Base-by-base conservation (phyloP, 352 stramenopile genomes). In the Elongisporangium anandrum region DNA sequence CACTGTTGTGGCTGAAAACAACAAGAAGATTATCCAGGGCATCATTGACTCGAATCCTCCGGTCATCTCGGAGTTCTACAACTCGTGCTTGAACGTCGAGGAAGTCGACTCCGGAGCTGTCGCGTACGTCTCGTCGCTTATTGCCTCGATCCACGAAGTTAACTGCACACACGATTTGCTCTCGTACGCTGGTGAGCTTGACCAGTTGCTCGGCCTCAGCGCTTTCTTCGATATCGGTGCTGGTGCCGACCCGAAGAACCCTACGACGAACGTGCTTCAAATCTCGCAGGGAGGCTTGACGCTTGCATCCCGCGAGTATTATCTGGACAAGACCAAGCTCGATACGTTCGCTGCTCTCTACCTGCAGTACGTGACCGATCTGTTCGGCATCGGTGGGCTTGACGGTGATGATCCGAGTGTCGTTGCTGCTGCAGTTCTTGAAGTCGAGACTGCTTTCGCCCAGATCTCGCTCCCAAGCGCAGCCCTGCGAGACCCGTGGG, bases 391-490 rank as follows among this genome's bases (percentile, higher is more conserved):
- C 3, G 68, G 49, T 21, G 64, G 65, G 3, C 58, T 84, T 6
- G 67, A 79, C 53, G 64, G 63, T 13, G 66, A 77, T 47, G 73
- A 86, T 52, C 60, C 68, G 47, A 82, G 58, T 53, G 59, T 56
- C 13, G 82, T 69, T 61, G 69, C 69, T 3, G n/a, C 71, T 15
- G 67, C 69, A 10, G 70, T 87, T n/a, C 56, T 80, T 1, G 55
- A 82, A 12, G 82, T 92, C 8, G 91, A 98, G 74, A 83, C 75
- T 16, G 52, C 63, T 10, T 72, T 98, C 23, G 90, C 93, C 22
- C 73, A 88, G 20, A 81, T 91, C 34, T 91, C 92, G 21, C 81
- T 97, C 60, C 81, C 89, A 6, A 92, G 88, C 57, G 92, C 88
- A 3, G 87, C 94, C 49, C 73, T 93, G 56, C 69, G 89, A 3